Base-by-base conservation (phyloP, 2,329 filamentous ascomycete species). In the Tolypocladium cylindrosporum region DNA sequence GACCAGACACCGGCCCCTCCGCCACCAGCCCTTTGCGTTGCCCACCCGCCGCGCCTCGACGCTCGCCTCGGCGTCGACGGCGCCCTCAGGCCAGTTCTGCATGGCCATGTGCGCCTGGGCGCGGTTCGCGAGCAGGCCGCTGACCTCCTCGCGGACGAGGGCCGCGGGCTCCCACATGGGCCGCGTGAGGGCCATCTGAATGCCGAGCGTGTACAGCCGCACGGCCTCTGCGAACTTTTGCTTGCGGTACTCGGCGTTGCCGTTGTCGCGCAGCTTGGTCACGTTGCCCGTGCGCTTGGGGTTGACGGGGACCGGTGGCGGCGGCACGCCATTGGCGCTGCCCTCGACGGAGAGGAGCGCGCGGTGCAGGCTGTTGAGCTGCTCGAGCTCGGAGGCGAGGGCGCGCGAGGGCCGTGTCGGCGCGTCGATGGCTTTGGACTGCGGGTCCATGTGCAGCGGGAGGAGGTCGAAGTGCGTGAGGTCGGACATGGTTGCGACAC, bases 21-120 rank as follows among this genome's bases (percentile, higher is more conserved):
- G 80, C 87, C 91, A 97, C 91, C 93, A 97, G 0, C 87, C 92
- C 83, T 97, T 97, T 1, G 90, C 86, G 72, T 99, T 97, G 43
- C 88, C 91, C 48, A 87, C 82, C 63, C 86, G 83, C 79, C 93
- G 92, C 61, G 90, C 86, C 78, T 96, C 92, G 50, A 96, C 88
- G 70, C 90, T 94, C 37, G 86, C 83, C 76, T 95, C 88, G 4
- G 91, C 92, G 74, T 99, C 94, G 7, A 91, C 80, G n/a, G 88
- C 83, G 6, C 85, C 94, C 75, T 94, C 91, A 0, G 89, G 81
- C 92, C 93, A 97, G 64, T 81, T 81, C 73, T 86, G 83, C 72
- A 88, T 75, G 21, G 85, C 86, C 87, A 97, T 96, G 73, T 93
- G 82, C 60, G 91, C 90, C 80, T 97, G 92, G 58, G 92, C 91